phyloP scores from a whole-genome alignment of 805 yeast species.

The Kuraishia molischiana region DNA sequence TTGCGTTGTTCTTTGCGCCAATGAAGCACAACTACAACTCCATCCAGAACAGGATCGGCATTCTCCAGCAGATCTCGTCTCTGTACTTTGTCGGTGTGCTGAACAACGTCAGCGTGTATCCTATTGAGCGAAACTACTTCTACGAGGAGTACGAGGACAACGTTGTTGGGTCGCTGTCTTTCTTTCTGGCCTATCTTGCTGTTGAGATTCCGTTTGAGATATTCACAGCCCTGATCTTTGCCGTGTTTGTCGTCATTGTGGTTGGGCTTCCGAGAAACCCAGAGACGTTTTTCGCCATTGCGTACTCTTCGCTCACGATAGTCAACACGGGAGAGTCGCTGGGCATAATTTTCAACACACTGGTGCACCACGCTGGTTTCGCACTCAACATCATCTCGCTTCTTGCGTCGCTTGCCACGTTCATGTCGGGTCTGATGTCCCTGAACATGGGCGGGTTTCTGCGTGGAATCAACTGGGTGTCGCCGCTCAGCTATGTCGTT shows the following conservation, averaged over 20 bases:
- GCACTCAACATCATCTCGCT: conserved; percentile 68
- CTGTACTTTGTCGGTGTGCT: conserved; percentile 74
- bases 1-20: conserved; percentile 62
- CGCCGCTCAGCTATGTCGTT: conserved; percentile 69
- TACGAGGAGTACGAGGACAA: conserved; percentile 73
- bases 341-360: conserved; percentile 71
- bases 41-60: conserved; percentile 59
- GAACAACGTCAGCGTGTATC: conserved; percentile 68
- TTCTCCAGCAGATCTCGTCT: conserved; percentile 64
- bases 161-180: conserved; percentile 56
- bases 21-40: conserved; percentile 37
- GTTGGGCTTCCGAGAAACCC: conserved; percentile 66
- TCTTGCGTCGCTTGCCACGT: conserved; percentile 58
- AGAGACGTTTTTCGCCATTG: conserved; percentile 55
- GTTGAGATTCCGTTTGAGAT: conserved; percentile 66
- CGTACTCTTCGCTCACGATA: conserved; percentile 41
- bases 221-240: conserved; percentile 44
- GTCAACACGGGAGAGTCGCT: conserved; percentile 76
- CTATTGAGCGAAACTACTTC: conserved; percentile 62
- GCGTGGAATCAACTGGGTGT: conserved; percentile 63
- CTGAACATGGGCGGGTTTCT: conserved; percentile 63
- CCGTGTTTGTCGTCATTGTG: conserved; percentile 55
- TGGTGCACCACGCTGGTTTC: conserved; percentile 67
- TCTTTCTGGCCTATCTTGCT: conserved; percentile 46
- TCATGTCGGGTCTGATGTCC: conserved; percentile 83